Evolutionary conservation across 768 basidiomycete species (phyloP).

Genomic region (Russula vinacea): DNA sequence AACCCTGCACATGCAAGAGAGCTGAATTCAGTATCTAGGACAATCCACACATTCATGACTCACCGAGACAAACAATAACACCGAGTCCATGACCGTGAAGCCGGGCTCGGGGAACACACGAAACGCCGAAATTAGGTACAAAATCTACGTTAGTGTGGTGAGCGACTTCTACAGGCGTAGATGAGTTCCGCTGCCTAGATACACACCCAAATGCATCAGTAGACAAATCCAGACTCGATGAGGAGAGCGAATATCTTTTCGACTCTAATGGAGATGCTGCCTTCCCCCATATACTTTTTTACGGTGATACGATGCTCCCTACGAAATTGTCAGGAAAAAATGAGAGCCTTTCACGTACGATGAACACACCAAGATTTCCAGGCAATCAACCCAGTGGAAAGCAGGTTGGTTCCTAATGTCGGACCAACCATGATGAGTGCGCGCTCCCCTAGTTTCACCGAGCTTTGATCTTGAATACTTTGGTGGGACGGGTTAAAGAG

Average conservation of each 20-base stretch:
- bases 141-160: background rate
- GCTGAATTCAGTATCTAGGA: background rate
- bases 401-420: conserved; percentile 20
- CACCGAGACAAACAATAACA: conserved; percentile 17
- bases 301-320: conserved; percentile 19
- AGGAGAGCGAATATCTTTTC: conserved; percentile 23
- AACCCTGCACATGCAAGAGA: conserved; percentile 1
- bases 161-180: background rate
- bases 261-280: conserved; percentile 8
- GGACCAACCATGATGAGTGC: conserved; percentile 15
- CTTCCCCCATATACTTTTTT: conserved; percentile 16
- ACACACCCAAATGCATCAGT: conserved; percentile 23
- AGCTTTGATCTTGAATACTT: conserved; percentile 8
- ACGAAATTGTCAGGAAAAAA: conserved; percentile 1
- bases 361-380: conserved; percentile 23
- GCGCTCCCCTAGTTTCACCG: conserved; percentile 6
- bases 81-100: conserved; percentile 12
- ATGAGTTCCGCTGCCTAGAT: background rate
- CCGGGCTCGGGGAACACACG: conserved; percentile 14
- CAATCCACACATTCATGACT: background rate
- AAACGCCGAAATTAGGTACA: conserved; percentile 18
- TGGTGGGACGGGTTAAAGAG: conserved; percentile 12
- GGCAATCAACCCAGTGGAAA: conserved; percentile 21
- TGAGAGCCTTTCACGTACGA: background rate
- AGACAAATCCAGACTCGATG: conserved; percentile 22